Percentiles rank a stretch among this genome's conserved stretches.
Conservation (phyloP, 441 rosid species). For the Dalechampia spathulata region DNA sequence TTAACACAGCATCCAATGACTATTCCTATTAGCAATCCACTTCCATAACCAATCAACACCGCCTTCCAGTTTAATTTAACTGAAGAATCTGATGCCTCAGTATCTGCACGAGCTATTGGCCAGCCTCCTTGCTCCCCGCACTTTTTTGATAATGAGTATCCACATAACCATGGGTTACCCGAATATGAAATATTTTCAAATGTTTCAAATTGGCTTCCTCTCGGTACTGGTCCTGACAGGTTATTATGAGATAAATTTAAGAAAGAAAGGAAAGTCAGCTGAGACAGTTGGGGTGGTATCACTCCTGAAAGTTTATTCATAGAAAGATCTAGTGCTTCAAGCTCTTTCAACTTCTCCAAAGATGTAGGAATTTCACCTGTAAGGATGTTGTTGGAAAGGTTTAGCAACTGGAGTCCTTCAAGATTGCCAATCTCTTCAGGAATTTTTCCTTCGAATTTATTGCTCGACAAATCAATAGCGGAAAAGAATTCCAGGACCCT, state of each 20-base stretch:
- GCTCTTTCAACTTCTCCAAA: constrained; percentile 9
- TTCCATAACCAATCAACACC: constrained; percentile 15
- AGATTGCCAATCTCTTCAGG: constrained; percentile 20
- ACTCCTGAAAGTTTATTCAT: constrained; percentile 19
- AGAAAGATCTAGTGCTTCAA: constrained; percentile 33
- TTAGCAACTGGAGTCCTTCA: constrained; percentile 10
- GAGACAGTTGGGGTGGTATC: constrained; percentile 27
- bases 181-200: constrained; percentile 8
- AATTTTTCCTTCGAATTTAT: constrained; percentile 24
- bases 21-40: constrained; percentile 8
- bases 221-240: constrained; percentile 29
- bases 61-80: not conserved
- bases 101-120: not conserved
- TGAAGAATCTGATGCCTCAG: not conserved
- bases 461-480: constrained; percentile 23
- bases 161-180: constrained; percentile 14
- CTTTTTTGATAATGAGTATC: not conserved
- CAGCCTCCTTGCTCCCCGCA: not conserved
- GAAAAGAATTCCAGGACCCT: constrained; percentile 8
- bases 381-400: constrained; percentile 20
- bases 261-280: constrained; percentile 13
- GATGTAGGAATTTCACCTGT: constrained; percentile 17
- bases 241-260: constrained; percentile 24
- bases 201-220: constrained; percentile 20
- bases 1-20: constrained; percentile 9